Percentiles rank a stretch among this genome's conserved stretches.
Evolutionary conservation across 345 rosid species (phyloP).

Genomic region (Odontarrhena argentea): DNA sequence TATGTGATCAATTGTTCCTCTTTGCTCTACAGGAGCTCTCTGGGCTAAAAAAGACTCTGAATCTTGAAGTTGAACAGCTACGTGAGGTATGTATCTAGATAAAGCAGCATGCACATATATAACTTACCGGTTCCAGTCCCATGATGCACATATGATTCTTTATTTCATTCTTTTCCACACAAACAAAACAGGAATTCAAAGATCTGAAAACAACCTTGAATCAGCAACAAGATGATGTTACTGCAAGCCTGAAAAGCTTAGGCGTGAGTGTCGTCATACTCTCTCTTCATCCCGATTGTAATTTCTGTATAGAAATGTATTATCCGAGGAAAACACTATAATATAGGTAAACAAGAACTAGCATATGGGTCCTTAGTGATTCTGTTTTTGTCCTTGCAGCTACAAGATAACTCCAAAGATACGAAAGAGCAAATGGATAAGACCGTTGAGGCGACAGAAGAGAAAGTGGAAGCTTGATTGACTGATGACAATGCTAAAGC

Average conservation of each 20-base stretch:
- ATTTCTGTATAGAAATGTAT: not conserved
- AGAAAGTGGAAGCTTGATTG: conserved; percentile 31
- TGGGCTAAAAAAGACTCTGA: conserved; percentile 66
- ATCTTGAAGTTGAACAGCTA: conserved; percentile 81
- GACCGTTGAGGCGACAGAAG: conserved; percentile 41
- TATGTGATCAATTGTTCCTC: not conserved
- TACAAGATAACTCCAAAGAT: conserved; percentile 57
- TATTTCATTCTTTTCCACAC: not conserved
- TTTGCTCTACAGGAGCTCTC: conserved; percentile 65
- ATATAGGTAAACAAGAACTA: not conserved
- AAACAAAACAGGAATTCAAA: conserved; percentile 63
- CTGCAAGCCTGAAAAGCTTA: conserved; percentile 61
- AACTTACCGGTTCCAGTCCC: conserved; percentile 6
- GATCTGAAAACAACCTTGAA: conserved; percentile 70
- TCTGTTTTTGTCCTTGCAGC: conserved; percentile 42
- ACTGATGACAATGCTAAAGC: conserved; percentile 36
- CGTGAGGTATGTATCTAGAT: conserved; percentile 36
- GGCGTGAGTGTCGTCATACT: conserved; percentile 52
- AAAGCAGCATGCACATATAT: not conserved
- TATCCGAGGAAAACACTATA: not conserved
- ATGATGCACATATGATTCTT: conserved; percentile 7
- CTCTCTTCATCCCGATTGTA: conserved; percentile 8
- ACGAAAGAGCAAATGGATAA: conserved; percentile 44
- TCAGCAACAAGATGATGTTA: conserved; percentile 83
- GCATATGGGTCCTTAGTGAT: not conserved